phyloP scores from a whole-genome alignment of 768 basidiomycete genomes.

The Rhodosporidiobolus odoratus region DNA sequence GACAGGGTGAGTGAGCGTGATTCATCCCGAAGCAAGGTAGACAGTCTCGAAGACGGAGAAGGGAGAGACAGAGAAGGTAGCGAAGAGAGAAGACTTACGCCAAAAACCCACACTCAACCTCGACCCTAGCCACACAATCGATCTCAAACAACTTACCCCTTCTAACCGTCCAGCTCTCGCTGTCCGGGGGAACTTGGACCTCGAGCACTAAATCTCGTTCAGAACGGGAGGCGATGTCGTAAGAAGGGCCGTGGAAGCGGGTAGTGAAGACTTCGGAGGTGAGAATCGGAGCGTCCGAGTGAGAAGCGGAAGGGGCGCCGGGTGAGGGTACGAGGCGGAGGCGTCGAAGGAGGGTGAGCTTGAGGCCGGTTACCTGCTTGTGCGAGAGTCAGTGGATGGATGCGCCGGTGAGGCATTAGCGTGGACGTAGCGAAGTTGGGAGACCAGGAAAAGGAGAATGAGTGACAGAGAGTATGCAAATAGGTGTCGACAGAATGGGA shows the following conservation, averaged over 20 bases:
- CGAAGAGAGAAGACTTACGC: constrained; percentile 12
- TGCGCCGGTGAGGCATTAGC: too few relatives aligned
- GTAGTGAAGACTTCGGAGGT: constrained; percentile 16
- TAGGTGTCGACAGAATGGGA: neutral
- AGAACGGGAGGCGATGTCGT: constrained; percentile 31
- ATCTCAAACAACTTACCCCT: constrained; percentile 38
- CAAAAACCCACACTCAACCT: constrained; percentile 34
- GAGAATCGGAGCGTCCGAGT: constrained; percentile 19
- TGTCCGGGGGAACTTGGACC: constrained; percentile 17
- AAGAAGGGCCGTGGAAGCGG: constrained; percentile 33
- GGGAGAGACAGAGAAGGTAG: neutral
- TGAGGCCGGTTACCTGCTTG: constrained; percentile 33
- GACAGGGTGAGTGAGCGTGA: neutral
- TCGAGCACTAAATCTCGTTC: constrained; percentile 16
- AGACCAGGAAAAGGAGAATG: neutral
- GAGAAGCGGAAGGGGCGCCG: neutral
- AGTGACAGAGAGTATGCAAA: too few relatives aligned
- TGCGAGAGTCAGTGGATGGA: too few relatives aligned
- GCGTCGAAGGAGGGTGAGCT: constrained; percentile 34
- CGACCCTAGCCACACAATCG: constrained; percentile 30
- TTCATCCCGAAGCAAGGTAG: too few relatives aligned
- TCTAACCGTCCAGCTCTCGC: constrained; percentile 31
- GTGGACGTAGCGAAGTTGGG: too few relatives aligned
- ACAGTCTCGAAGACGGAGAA: neutral
- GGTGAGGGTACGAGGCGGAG: constrained; percentile 9